Base-by-base conservation (phyloP, 106 monocot genomes). In the Dendrobium officinale region DNA sequence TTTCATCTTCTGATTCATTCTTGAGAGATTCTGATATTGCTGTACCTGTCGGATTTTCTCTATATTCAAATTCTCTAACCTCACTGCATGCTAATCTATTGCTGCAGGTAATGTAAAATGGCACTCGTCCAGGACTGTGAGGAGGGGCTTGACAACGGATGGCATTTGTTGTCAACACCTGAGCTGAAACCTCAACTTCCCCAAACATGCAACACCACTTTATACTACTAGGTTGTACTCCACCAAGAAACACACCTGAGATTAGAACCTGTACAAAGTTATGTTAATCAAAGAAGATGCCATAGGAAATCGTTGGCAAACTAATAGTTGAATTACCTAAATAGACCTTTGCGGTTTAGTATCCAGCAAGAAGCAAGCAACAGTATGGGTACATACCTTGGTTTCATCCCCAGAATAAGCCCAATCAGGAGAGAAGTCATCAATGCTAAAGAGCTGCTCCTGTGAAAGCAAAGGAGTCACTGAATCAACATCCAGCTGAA, bases 391-490 rank as follows among this genome's bases (percentile, higher is more conserved):
- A 49, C 73, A 68, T 81, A 88, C 92, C 88, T 91, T 91, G 55
- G 89, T 86, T 82, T 85, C 93, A 64, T 55, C n/a, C 20, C 55
- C 82, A 56, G 82, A 82, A 61, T 79, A 93, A 82, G 86, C 87
- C 93, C 93, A 91, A 76, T 86, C 87, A 20, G 93, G 93, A n/a
- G 91, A 89, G 79, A 87, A 91, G 77, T 93, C 93, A 51, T 80
- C 45, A 79, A 93, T 89, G 64, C 82, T 87, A 75, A 91, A 91
- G 27, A 89, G 83, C 51, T 94, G 91, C 24, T 88, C 88, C 24
- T 88, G 85, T 18, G 90, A 90, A 67, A 91, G 75, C 9, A 77
- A 91, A 51, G 93, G 91, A 41, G 85, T 68, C 55, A 88, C 15
- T 75, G 80, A 79, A 67, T 82, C 85, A 48, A 77, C 78, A 87